Evolutionary conservation across 2,329 filamentous ascomycete species (phyloP).

Genomic region (Xylariales sp.): DNA sequence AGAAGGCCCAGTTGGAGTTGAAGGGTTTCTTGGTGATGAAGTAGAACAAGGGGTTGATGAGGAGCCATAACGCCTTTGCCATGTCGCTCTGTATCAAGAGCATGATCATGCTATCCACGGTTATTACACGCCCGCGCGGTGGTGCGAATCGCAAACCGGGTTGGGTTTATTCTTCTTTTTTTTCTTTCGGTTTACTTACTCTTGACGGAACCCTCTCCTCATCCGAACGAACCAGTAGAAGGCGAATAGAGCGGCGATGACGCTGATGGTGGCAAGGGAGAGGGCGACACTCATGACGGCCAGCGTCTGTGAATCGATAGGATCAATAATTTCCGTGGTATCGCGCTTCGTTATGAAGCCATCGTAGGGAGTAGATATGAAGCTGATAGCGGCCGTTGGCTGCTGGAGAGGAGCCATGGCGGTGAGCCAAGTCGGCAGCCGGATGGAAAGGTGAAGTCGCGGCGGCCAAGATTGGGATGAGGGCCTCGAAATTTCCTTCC

Average conservation of each 20-base stretch:
- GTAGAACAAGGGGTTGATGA: conserved; percentile 71
- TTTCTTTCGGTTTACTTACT: conserved; percentile 60
- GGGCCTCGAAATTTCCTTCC: conserved; percentile 25
- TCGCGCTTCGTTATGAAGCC: conserved; percentile 34
- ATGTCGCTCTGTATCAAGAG: conserved; percentile 78
- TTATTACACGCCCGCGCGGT: conserved; percentile 32
- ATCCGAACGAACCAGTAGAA: conserved; percentile 81
- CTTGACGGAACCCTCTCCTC: conserved; percentile 78
- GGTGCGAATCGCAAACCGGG: neutral
- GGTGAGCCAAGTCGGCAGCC: conserved; percentile 7
- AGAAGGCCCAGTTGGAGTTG: conserved; percentile 65
- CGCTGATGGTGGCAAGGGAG: conserved; percentile 61
- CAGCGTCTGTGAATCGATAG: conserved; percentile 35
- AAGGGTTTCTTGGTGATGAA: conserved; percentile 60
- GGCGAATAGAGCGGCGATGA: conserved; percentile 65
- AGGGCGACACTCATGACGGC: conserved; percentile 57
- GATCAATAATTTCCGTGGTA: conserved; percentile 4
- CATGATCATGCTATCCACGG: conserved; percentile 72
- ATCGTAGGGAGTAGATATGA: conserved; percentile 25
- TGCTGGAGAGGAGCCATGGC: conserved; percentile 42
- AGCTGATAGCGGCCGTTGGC: conserved; percentile 17
- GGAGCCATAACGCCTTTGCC: conserved; percentile 75
- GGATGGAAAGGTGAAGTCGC: conserved; percentile 12
- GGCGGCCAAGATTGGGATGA: conserved; percentile 6
- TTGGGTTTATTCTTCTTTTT: neutral